Evolutionary conservation across 441 rosid species (phyloP), one percentile per base, ranked within the genome.

Genomic region (Pelargonium myrrhifolium): DNA sequence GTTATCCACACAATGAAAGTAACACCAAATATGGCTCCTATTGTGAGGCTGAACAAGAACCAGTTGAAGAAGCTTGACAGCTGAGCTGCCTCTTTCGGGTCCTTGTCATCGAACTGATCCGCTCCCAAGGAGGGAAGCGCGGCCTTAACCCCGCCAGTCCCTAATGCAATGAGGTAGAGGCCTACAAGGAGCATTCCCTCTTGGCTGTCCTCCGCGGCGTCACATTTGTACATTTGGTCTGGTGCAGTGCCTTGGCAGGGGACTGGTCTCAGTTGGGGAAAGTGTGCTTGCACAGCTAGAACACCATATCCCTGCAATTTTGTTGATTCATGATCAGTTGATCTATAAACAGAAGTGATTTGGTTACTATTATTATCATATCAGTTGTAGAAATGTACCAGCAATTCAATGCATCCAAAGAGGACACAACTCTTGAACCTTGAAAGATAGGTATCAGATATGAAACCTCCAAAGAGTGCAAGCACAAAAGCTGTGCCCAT

Each of bases 41-140:
- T 8, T 56, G 84, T 80, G 60, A 83, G 71, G 75, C 89, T 84
- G 65, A 86, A 75, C 78, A 87, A 59, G 75, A 83, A 79, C 88
- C 88, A 87, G 80, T 87, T 87, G 80, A 87, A 85, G 71, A 74
- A 87, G 66, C 87, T 84, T 10, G 89, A 81, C 68, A 84, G 12
- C 21, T 74, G 71, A 35, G 75, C 47, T 28, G 83, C 85, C 64
- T 75, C 87, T 62, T 77, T 72, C 0, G 84, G 85, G 62, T 84
- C 84, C 40, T 68, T 83, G 1, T 68, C 75, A 9, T 87, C 81
- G n/a, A 87, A 87, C 62, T 87, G 93, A 69, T 84, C 87, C 0
- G 93, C 90, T 26, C 93, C 93, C 3, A 87, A 53, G 0, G 87
- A 20, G 0, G 90, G 93, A 70, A 86, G 64, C 26, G 80, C 80